These are phyloP conservation scores for Trametes pubescens DNA, from an alignment of 1,284 basidiomycete species.

Conservation along the genomic window DNA sequence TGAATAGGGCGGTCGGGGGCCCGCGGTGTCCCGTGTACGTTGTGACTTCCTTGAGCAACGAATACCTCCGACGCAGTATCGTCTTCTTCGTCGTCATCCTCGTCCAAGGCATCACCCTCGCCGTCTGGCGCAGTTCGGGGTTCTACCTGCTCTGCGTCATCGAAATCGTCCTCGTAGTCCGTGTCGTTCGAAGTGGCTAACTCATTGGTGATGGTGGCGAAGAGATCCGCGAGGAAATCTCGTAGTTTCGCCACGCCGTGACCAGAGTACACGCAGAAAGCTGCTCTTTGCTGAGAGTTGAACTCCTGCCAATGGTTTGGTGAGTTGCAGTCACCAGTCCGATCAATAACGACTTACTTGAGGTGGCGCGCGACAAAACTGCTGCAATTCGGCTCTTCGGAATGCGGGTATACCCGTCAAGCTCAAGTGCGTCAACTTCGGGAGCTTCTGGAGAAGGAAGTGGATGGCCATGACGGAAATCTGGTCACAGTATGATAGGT, in stretches of 20 bases:
- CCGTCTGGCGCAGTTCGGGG: slow-evolving; percentile 24
- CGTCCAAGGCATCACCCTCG: slow-evolving; percentile 52
- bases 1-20: slow-evolving; percentile 16
- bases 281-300: slow-evolving; percentile 88
- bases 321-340: background rate
- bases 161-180: slow-evolving; percentile 76
- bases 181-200: slow-evolving; percentile 75
- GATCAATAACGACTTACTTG: slow-evolving; percentile 59
- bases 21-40: slow-evolving; percentile 23
- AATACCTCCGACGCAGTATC: slow-evolving; percentile 38
- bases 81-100: slow-evolving; percentile 58
- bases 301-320: slow-evolving; percentile 72
- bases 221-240: slow-evolving; percentile 76
- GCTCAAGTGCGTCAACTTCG: slow-evolving; percentile 93
- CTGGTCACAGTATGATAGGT: slow-evolving; percentile 97
- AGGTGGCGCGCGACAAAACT: slow-evolving; percentile 91
- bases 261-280: slow-evolving; percentile 98
- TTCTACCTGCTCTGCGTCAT: slow-evolving; percentile 39
- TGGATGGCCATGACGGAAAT: slow-evolving; percentile 93
- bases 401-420: slow-evolving; percentile 97
- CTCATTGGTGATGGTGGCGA: slow-evolving; percentile 74
- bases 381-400: slow-evolving; percentile 85
- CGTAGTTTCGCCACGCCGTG: slow-evolving; percentile 89
- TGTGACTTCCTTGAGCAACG: slow-evolving; percentile 31
- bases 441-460: slow-evolving; percentile 87